Conservation (phyloP, 2,329 filamentous ascomycete genomes). For the Xylariaceae sp. region DNA sequence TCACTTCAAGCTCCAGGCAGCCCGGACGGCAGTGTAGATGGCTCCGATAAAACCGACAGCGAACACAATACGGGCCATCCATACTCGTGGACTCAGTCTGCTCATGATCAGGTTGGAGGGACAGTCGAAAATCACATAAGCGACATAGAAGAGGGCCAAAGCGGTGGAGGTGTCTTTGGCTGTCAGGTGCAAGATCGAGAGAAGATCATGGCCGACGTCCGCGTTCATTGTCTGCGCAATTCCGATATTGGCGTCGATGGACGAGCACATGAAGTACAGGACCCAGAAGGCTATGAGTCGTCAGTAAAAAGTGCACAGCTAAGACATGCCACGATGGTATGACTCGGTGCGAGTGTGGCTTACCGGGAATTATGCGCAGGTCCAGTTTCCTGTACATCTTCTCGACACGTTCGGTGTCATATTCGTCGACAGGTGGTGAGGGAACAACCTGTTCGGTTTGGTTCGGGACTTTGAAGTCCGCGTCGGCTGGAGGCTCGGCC, state of each 20-base stretch:
- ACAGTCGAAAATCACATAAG: conserved; percentile 84
- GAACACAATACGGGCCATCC: conserved; percentile 89
- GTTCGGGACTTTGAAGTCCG: conserved; percentile 31
- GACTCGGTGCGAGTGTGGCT: conserved; percentile 10
- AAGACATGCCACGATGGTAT: not conserved
- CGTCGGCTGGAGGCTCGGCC: conserved; percentile 36
- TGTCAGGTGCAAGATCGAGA: conserved; percentile 61
- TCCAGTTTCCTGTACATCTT: conserved; percentile 55
- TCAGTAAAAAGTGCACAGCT: conserved; percentile 4
- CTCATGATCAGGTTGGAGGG: conserved; percentile 89
- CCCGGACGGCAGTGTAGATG: conserved; percentile 75
- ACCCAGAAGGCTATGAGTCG: conserved; percentile 66
- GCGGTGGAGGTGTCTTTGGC: conserved; percentile 77
- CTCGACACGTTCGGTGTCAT: conserved; percentile 48
- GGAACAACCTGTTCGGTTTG: conserved; percentile 8
- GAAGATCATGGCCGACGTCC: conserved; percentile 66
- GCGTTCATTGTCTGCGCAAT: conserved; percentile 93
- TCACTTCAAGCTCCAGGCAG: conserved; percentile 78
- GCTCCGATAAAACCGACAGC: conserved; percentile 79
- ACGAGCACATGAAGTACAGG: conserved; percentile 87
- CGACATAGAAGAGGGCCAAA: conserved; percentile 83
- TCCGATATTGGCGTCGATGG: conserved; percentile 85
- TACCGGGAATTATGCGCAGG: conserved; percentile 54
- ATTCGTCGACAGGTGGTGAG: conserved; percentile 28
- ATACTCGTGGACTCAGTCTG: conserved; percentile 73